Conservation (phyloP, 106 monocot species). For the Cymbidium sinense region DNA sequence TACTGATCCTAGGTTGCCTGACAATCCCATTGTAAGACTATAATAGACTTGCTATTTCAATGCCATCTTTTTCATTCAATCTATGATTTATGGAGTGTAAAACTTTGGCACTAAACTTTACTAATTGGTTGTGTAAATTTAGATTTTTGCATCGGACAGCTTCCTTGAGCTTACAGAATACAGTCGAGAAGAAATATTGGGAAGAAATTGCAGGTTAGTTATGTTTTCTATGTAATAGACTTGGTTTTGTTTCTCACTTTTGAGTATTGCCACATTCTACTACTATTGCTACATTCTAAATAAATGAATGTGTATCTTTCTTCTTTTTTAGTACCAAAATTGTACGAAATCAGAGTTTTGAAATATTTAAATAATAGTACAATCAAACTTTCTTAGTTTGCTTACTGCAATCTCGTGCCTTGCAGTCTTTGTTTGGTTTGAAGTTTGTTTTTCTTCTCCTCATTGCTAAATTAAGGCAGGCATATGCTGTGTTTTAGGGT, state of each 20-base stretch:
- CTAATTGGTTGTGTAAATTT: constrained; percentile 8
- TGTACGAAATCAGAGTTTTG: not conserved
- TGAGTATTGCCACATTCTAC: not conserved
- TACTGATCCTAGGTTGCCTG: constrained; percentile 94
- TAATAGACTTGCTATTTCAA: not conserved
- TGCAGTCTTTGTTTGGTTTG: not conserved
- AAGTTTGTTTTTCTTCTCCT: not conserved
- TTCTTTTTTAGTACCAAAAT: not conserved
- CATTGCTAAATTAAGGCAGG: not conserved
- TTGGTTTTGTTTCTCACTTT: not conserved
- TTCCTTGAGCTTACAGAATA: constrained; percentile 95
- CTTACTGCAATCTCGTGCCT: not conserved
- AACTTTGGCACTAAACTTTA: not conserved
- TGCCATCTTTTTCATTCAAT: not conserved
- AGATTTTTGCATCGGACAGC: constrained; percentile 99
- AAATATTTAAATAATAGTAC: not conserved
- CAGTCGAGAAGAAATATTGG: constrained; percentile 92
- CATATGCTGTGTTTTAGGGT: not conserved
- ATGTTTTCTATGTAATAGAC: not conserved
- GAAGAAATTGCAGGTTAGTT: constrained; percentile 88
- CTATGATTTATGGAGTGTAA: not conserved
- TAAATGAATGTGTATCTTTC: not conserved
- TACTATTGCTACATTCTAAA: not conserved
- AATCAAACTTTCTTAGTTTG: not conserved
- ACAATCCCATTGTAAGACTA: constrained; percentile 96